phyloP scores from a whole-genome alignment of 768 basidiomycete species.

The Tricholoma flavovirens region DNA sequence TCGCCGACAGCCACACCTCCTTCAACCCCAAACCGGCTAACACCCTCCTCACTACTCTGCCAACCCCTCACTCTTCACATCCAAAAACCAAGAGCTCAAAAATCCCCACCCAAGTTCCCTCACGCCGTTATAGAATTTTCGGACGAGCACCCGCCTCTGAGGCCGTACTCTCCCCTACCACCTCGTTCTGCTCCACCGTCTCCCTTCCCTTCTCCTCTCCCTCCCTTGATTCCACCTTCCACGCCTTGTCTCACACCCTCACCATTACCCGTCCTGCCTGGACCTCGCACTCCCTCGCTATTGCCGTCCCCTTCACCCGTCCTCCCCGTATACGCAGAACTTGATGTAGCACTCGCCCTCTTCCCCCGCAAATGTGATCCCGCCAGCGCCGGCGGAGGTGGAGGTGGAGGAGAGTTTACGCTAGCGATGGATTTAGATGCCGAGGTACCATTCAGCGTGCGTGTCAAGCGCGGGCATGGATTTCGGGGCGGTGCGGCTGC shows the following conservation, averaged over 20 bases:
- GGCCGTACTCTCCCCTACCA: background rate
- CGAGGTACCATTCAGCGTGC: conserved; percentile 17
- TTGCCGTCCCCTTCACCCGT: no score
- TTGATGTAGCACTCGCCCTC: conserved; percentile 17
- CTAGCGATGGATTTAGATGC: conserved; percentile 35
- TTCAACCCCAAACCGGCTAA: background rate
- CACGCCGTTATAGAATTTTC: conserved; percentile 2
- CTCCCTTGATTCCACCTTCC: conserved; percentile 1
- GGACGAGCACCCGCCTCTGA: background rate
- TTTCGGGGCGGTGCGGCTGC: background rate
- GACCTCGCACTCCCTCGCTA: conserved; percentile 4
- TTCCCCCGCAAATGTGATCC: conserved; percentile 22
- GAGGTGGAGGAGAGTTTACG: conserved; percentile 33
- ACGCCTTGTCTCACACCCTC: background rate
- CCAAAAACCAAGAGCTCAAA: background rate
- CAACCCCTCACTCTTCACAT: conserved; percentile 11
- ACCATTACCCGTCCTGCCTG: no score
- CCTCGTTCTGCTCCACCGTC: background rate
- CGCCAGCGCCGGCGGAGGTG: conserved; percentile 14
- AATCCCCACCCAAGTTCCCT: background rate
- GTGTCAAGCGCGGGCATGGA: background rate
- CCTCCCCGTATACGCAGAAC: conserved; percentile 13
- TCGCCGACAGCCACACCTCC: background rate
- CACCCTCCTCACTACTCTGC: conserved; percentile 17
- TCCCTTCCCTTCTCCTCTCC: conserved; percentile 1